Evolutionary conservation across 2,329 filamentous ascomycete species (phyloP), one percentile per base, ranked within the genome.

Genomic region (Nectriaceae sp.): DNA sequence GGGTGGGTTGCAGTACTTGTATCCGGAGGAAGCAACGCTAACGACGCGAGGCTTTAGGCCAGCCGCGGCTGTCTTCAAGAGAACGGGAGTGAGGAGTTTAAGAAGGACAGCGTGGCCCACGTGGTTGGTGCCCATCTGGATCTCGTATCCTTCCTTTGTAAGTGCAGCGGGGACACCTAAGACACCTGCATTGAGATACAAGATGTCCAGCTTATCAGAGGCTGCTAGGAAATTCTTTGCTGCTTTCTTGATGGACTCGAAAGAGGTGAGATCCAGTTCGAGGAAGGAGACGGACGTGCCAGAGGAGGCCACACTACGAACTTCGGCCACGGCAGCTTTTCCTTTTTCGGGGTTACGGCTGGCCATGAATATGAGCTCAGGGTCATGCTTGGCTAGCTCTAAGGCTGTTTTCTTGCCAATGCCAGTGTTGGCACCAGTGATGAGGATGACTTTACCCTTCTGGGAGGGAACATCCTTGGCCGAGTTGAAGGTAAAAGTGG

Each of bases 101-200:
- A 51, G 37, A 6, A 51, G 44, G 4, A 37, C 16, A 24, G 44
- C 37, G n/a, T 51, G 49, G 11, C 49, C 49, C 13, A 51, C 41
- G 29, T 51, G 49, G 11, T 51, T 51, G 40, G 44, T 51, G 33
- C 49, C 49, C 49, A 51, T 51, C 16, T 51, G 49, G 21, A 51
- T 44, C 37, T 51, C 49, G 19, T 51, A 51, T 3, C 49, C 49
- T 19, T 51, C 49, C 2, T 47, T 47, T 4, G 44, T 51, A 13
- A 42, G 44, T 11, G 44, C 26, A 4, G 44, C 16, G 4, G 49
- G 49, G 18, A 26, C 22, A 8, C 49, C 49, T 20, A 51, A 19
- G 19, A 51, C 29, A 20, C 42, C 42, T 37, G 33, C 33, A 18
- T 37, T 37, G 33, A 37, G 33, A 37, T 37, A 37, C 16, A 37